phyloP scores from a whole-genome alignment of 2,329 filamentous ascomycete species.

The Colletotrichum orbiculare region DNA sequence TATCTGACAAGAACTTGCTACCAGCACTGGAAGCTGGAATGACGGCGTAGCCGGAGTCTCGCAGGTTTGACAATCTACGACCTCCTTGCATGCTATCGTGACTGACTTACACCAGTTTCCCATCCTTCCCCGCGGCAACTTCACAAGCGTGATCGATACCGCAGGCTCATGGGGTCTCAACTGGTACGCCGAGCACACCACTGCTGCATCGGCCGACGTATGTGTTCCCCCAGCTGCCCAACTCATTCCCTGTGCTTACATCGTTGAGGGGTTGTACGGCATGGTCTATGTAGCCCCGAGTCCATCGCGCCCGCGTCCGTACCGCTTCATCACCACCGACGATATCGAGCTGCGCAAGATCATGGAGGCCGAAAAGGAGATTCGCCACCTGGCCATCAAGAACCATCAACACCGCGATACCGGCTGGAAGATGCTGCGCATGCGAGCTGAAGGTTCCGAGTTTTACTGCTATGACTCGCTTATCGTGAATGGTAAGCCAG shows the following conservation, averaged over 20 bases:
- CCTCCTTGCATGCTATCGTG: background rate
- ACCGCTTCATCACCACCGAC: conserved; percentile 20
- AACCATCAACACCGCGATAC: conserved; percentile 33
- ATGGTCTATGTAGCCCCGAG: conserved; percentile 33
- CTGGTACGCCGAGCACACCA: conserved; percentile 29
- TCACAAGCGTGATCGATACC: conserved; percentile 25
- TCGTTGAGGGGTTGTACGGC: conserved; percentile 23
- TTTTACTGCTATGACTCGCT: conserved; percentile 41
- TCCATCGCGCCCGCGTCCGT: conserved; percentile 21
- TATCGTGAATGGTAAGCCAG: conserved; percentile 39
- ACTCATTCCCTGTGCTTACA: background rate
- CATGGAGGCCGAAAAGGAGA: conserved; percentile 26
- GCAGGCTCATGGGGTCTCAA: conserved; percentile 26
- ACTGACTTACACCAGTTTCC: conserved; percentile 8
- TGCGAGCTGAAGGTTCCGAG: conserved; percentile 30
- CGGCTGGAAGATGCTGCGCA: conserved; percentile 33
- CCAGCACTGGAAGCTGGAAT: conserved; percentile 29
- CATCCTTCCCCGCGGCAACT: conserved; percentile 28
- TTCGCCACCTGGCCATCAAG: conserved; percentile 28
- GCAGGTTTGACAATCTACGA: conserved; percentile 1
- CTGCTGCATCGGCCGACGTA: conserved; percentile 29
- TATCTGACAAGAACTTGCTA: background rate
- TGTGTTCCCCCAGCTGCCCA: too few relatives aligned
- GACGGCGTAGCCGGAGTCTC: conserved; percentile 25
- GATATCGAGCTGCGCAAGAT: conserved; percentile 19